phyloP scores from a whole-genome alignment of 148 eudicot genomes.

The Cornus controversa region DNA sequence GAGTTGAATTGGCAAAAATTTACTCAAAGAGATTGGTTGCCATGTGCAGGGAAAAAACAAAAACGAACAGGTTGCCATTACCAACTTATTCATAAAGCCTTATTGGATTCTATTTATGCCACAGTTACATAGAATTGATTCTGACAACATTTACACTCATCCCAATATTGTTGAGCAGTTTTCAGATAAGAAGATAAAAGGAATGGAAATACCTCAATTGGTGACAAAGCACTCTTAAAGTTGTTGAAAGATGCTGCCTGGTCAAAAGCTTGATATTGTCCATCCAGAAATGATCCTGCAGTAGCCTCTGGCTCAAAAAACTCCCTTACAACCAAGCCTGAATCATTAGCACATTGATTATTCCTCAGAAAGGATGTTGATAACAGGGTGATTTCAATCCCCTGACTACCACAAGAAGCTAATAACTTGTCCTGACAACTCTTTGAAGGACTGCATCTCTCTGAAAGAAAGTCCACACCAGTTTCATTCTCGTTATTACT shows the following conservation, averaged over 20 bases:
- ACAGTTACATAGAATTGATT: too few relatives aligned
- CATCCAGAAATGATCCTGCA: slow-evolving; percentile 26
- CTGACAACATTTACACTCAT: background rate
- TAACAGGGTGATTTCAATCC: slow-evolving; percentile 54
- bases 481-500: slow-evolving; percentile 34
- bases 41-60: too few relatives aligned
- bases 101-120: too few relatives aligned
- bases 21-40: background rate
- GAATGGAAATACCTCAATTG: slow-evolving; percentile 44
- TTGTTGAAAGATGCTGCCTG: slow-evolving; percentile 36
- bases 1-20: background rate
- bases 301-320: slow-evolving; percentile 38
- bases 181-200: background rate
- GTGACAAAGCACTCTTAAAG: slow-evolving; percentile 36
- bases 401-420: slow-evolving; percentile 38
- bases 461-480: slow-evolving; percentile 40
- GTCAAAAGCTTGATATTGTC: slow-evolving; percentile 37
- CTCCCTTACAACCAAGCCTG: slow-evolving; percentile 49
- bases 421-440: slow-evolving; percentile 31
- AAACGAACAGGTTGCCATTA: background rate
- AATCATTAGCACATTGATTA: slow-evolving; percentile 36
- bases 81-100: slow-evolving; percentile 1
- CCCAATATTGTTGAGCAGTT: background rate
- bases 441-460: slow-evolving; percentile 39
- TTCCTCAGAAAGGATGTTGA: slow-evolving; percentile 34